Conservation (phyloP, 2,329 filamentous ascomycete species). For the Pseudogymnoascus sp. region DNA sequence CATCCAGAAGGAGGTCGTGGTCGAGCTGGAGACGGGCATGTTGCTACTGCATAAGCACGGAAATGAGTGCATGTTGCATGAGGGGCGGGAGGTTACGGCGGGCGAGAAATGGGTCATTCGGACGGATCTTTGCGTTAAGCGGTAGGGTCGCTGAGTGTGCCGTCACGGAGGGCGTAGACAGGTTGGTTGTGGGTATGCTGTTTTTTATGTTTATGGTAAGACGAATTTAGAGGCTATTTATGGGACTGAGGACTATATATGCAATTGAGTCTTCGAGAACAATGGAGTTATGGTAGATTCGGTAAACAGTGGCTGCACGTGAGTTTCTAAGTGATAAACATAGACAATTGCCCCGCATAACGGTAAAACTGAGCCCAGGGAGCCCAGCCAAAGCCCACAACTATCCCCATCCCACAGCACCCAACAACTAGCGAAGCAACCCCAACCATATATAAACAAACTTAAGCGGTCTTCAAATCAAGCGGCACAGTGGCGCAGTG, state of each 20-base stretch:
- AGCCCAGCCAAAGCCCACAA: background rate
- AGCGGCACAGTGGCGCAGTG: background rate
- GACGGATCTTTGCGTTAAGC: conserved; percentile 66
- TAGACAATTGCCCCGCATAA: background rate
- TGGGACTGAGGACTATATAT: background rate
- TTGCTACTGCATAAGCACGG: conserved; percentile 83
- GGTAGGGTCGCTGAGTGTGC: conserved; percentile 26
- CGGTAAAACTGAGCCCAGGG: too few relatives aligned
- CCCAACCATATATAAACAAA: background rate
- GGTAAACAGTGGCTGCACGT: background rate
- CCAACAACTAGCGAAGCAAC: background rate
- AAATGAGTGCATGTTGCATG: conserved; percentile 81
- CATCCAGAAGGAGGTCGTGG: conserved; percentile 54
- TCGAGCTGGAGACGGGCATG: conserved; percentile 75
- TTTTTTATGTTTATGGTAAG: background rate
- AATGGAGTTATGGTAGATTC: background rate
- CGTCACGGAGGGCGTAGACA: background rate
- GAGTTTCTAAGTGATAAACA: background rate
- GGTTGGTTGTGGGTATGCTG: background rate
- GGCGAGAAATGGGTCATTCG: conserved; percentile 90
- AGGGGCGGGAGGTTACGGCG: conserved; percentile 66
- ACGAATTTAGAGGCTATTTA: background rate
- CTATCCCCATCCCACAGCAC: background rate
- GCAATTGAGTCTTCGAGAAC: background rate
- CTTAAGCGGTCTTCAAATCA: background rate